Conservation (phyloP, 768 basidiomycete genomes). For the Kwoniella newhampshirensis region DNA sequence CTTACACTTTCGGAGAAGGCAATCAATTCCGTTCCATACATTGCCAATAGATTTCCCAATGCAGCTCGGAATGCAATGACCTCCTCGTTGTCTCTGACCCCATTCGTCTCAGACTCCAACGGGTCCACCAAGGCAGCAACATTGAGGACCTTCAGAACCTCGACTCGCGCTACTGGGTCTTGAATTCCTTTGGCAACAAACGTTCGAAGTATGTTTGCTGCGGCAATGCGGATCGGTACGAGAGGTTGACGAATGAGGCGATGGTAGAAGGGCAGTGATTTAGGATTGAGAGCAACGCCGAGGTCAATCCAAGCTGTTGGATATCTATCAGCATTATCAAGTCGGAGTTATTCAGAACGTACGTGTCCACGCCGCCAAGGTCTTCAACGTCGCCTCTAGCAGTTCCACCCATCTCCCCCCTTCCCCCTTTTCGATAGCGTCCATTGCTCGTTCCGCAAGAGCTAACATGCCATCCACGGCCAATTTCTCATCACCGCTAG, state of each 20-base stretch:
- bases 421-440: constrained; percentile 47
- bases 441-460: constrained; percentile 63
- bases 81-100: constrained; percentile 74
- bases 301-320: constrained; percentile 98
- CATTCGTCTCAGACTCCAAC: constrained; percentile 72
- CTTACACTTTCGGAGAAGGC: constrained; percentile 76
- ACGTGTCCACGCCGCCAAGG: constrained; percentile 93
- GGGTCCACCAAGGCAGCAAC: constrained; percentile 77
- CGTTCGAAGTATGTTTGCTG: constrained; percentile 73
- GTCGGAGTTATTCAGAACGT: constrained; percentile 53
- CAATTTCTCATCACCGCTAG: constrained; percentile 75
- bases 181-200: constrained; percentile 93
- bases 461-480: constrained; percentile 85
- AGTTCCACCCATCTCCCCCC: constrained; percentile 64
- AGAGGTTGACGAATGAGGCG: constrained; percentile 73
- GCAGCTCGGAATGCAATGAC: constrained; percentile 87
- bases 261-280: constrained; percentile 80
- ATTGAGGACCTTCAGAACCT: constrained; percentile 83
- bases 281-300: constrained; percentile 87
- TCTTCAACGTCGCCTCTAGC: constrained; percentile 87
- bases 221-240: constrained; percentile 71
- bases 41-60: constrained; percentile 77
- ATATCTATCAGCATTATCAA: constrained; percentile 19
- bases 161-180: constrained; percentile 82
- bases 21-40: constrained; percentile 74